Evolutionary conservation across 2,329 filamentous ascomycete genomes (phyloP), one percentile per base, ranked within the genome.

Genomic region (Lasiodiplodia hormozganensis): DNA sequence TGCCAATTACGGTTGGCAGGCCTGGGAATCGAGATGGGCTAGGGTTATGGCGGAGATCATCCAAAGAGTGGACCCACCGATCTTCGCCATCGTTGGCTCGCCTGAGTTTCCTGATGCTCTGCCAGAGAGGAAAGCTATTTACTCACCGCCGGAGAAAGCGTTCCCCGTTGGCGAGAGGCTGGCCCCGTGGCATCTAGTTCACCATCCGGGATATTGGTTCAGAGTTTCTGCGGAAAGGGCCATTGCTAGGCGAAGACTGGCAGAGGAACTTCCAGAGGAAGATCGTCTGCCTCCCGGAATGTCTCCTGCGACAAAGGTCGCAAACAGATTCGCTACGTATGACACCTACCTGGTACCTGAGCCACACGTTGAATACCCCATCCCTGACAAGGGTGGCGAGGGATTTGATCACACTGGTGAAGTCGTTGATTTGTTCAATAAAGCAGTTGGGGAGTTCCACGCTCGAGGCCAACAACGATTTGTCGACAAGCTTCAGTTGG

Each of bases 1-100:
- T 2, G 88, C 89, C 38, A 97, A 93, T 72, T 98, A 98, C 77
- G 93, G 93, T 6, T 98, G 94, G 92, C 88, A 93, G 75, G 94
- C 95, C 2, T 99, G 95, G 94, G 92, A 97, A 80, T 89, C 92
- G 51, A 87, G 92, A 68, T 90, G 88, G 89, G 85, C 87, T 18
- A 82, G 83, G 70, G 80, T 86, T 34, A 89, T 90, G 86, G 87
- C 86, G 4, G 82, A 90, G 70, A 78, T 89, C 5, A 84, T 90
- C 21, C 81, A 83, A 54, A 82, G 84, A 62, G 84, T 86, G 28
- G 81, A 85, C 21, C 73, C 88, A 21, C 82, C 84, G 4, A 73
- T 79, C 0, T 82, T 87, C 69, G 76, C 76, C 23, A 75, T 77
- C 38, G 65, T 68, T 71, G 73, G 75, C 51, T 68, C 75, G n/a